A percentile compares a stretch with the other conserved stretches of the same genome.
phyloP scores from a whole-genome alignment of 2,329 filamentous ascomycete genomes.

The Diaporthe sp. region DNA sequence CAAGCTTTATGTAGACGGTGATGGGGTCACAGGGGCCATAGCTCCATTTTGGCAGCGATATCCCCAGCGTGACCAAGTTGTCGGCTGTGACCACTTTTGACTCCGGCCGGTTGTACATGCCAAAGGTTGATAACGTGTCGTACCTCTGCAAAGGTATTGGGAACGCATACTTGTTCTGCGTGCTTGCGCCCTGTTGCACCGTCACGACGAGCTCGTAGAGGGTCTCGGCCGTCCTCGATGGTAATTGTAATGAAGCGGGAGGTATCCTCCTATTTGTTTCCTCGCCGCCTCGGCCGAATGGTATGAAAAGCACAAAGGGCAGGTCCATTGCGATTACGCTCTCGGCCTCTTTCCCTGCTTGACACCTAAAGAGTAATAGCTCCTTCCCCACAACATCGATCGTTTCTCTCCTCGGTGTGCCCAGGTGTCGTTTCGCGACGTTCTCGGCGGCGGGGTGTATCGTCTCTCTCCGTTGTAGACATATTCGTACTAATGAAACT shows the following conservation, averaged over 20 bases:
- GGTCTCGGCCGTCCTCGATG: constrained; percentile 95
- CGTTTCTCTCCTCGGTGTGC: constrained; percentile 90
- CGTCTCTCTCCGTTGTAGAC: constrained; percentile 91
- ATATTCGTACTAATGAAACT: constrained; percentile 94
- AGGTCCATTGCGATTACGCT: constrained; percentile 96
- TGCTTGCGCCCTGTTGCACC: constrained; percentile 88
- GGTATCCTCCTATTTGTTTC: constrained; percentile 92
- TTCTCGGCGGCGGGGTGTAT: constrained; percentile 98
- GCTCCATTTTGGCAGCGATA: constrained; percentile 94
- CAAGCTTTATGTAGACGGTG: constrained; percentile 94
- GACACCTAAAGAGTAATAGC: constrained; percentile 90
- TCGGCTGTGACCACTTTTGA: constrained; percentile 88
- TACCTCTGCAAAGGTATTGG: constrained; percentile 93
- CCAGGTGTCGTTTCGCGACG: constrained; percentile 90
- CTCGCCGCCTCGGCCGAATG: constrained; percentile 90
- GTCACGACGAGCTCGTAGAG: constrained; percentile 97
- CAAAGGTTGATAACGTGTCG: constrained; percentile 97
- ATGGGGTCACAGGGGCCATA: constrained; percentile 97
- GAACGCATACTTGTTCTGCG: constrained; percentile 92
- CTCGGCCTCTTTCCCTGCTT: constrained; percentile 86
- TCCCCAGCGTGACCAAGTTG: constrained; percentile 91
- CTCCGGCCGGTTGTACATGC: constrained; percentile 98
- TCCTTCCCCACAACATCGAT: constrained; percentile 96
- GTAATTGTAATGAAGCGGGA: constrained; percentile 90
- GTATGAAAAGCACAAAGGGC: constrained; percentile 97